Base-by-base conservation (phyloP, 192 early-diverging fungal species). In the Blastocladiella britannica region DNA sequence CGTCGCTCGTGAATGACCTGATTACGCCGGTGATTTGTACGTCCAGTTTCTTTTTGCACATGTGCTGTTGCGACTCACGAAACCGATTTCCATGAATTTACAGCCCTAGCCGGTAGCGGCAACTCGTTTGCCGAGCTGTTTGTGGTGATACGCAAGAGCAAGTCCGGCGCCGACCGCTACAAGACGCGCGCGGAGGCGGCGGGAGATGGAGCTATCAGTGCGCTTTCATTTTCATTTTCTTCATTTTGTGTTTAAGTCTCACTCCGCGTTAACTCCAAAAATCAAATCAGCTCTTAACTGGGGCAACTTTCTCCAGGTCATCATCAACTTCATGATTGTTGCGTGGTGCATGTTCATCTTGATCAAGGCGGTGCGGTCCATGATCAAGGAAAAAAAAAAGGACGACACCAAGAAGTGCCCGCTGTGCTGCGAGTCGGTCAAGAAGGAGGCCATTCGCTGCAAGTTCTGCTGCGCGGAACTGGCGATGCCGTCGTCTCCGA, bases 1-100 rank as follows among this genome's bases (percentile, higher is more conserved):
- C 26, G 47, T 29, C 27, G 2, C 51, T 59, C 29, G 58, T 59
- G 2, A 29, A 59, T 23, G 58, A 52, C 28, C 27, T 59, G 18
- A 25, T 59, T 7, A 23, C 51, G 25, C 58, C 58, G 0, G 25
- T 47, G 2, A 9, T 59, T 7, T 51, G 58, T 53, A 47, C 37
- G 37, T 9, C 37, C 37, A 12, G n/a, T 2, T 3, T 2, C 9
- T 20, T 20, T 20, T 47, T 47, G 4, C 15, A 4, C 2, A 0
- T 20, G 37, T 2, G 37, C 12, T 6, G 9, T 7, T 2, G 3
- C n/a, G 15, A 3, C 37, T 47, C 15, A 47, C 37, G 37, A 47
- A 0, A 3, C 4, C 1, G 12, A 3, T 47, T 20, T 20, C 37
- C 37, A 47, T 20, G 15, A 2, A 2, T 47, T 6, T 47, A 47